Percentiles rank a stretch among this genome's conserved stretches.
Conservation (phyloP, 2,329 filamentous ascomycete species). For the Phialophora tarda region DNA sequence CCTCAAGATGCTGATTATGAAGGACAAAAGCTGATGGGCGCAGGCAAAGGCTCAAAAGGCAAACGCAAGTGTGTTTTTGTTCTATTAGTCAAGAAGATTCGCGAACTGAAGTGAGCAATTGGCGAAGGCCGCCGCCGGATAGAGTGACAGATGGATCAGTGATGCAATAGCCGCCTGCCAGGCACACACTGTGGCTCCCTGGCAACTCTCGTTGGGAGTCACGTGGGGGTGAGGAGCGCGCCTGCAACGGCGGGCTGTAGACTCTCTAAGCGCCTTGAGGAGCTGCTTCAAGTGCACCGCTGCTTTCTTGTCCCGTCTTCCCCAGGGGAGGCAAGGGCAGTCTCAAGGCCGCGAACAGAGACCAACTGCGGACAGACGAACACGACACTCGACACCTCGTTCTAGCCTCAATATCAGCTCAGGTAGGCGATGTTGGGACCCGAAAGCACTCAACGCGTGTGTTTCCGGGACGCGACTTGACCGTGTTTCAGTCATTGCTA, state of each 20-base stretch:
- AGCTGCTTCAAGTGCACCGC: background rate
- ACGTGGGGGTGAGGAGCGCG: too few relatives aligned
- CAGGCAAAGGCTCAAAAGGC: slow-evolving; percentile 20
- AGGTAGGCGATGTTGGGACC: background rate
- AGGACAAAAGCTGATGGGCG: slow-evolving; percentile 13
- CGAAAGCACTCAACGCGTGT: slow-evolving; percentile 2
- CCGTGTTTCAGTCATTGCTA: slow-evolving; percentile 5
- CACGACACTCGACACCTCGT: background rate
- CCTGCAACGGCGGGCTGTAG: background rate
- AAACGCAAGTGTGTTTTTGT: slow-evolving; percentile 14
- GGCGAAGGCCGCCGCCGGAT: slow-evolving; percentile 1
- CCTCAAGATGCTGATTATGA: slow-evolving; percentile 27
- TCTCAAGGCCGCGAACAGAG: background rate
- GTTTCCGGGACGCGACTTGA: slow-evolving; percentile 16
- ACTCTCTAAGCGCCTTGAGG: background rate
- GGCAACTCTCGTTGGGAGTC: too few relatives aligned
- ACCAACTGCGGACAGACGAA: background rate
- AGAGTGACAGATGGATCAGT: slow-evolving; percentile 13
- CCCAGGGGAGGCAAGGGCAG: background rate
- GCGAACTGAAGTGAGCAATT: slow-evolving; percentile 28
- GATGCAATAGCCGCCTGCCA: slow-evolving; percentile 22
- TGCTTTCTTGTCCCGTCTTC: background rate
- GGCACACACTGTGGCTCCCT: slow-evolving; percentile 1
- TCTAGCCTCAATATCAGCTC: background rate
- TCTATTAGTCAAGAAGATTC: slow-evolving; percentile 37